A percentile compares a stretch with the other conserved stretches of the same genome.
phyloP scores from a whole-genome alignment of 805 yeast species.

The Ogataea methanolica region DNA sequence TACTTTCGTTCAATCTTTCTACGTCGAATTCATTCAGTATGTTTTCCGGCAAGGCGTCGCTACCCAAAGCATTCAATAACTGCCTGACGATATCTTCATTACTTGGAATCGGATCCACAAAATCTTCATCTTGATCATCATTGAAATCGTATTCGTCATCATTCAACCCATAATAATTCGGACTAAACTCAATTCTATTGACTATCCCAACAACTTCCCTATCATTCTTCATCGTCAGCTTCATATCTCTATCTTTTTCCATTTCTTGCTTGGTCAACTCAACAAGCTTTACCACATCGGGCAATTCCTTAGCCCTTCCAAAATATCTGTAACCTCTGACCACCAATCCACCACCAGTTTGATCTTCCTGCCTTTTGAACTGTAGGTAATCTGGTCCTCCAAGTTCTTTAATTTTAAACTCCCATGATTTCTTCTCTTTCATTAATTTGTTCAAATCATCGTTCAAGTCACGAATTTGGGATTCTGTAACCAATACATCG shows the following conservation, averaged over 20 bases:
- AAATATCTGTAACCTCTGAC: conserved; percentile 64
- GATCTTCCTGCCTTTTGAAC: not conserved
- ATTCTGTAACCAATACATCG: conserved; percentile 53
- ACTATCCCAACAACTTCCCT: not conserved
- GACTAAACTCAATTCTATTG: conserved; percentile 4
- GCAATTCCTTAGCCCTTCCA: conserved; percentile 79
- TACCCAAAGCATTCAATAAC: conserved; percentile 12
- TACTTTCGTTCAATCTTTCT: conserved; percentile 11
- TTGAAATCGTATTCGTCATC: conserved; percentile 22
- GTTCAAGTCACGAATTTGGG: conserved; percentile 65
- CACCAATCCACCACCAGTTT: conserved; percentile 3
- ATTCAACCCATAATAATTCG: conserved; percentile 40
- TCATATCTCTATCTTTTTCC: conserved; percentile 11
- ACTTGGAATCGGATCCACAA: conserved; percentile 2
- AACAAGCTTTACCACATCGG: conserved; percentile 57
- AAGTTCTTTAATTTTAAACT: conserved; percentile 58
- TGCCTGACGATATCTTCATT: conserved; percentile 8
- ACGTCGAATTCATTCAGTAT: conserved; percentile 5
- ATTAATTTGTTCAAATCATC: conserved; percentile 65
- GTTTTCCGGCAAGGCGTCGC: conserved; percentile 8
- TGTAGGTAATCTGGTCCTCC: conserved; percentile 69
- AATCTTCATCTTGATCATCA: not conserved
- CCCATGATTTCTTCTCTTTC: conserved; percentile 75
- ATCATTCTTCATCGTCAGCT: conserved; percentile 11
- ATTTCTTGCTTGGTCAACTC: conserved; percentile 27